Base-by-base conservation (phyloP, 2,329 filamentous ascomycete species). In the Pestalotiopsis sp. region DNA sequence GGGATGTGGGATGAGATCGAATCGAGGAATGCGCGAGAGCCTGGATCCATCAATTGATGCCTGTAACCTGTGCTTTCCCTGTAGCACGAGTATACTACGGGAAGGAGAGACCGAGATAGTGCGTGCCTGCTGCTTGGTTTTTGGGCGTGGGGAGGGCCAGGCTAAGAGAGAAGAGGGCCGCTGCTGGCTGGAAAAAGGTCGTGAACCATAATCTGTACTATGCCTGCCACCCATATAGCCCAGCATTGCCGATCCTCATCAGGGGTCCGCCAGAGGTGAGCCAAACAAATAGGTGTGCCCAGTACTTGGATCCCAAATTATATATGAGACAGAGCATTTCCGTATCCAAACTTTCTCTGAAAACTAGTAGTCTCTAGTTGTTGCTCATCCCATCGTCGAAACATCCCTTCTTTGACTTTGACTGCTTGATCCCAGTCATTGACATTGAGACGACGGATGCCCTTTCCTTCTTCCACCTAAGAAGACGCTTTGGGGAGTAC, bases 91-190 rank as follows among this genome's bases (percentile, higher is more conserved):
- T 26, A 48, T 64, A n/a, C 20, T 39, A 61, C 35, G 38, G 62
- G 62, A 56, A 65, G 62, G 40, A 65, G 40, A 56, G 24, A 5
- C 62, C 62, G 62, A 65, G 62, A 65, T 65, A 65, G 24, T 26
- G 62, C 48, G 24, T 26, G 62, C 48, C 62, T 56, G 30, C 6
- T 52, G 44, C 44, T 52, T 48, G 40, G 40, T 2, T n/a, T 48
- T 14, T 9, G 7, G 17, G 17, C 17, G 44, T 52, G 17, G 14
- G 44, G 44, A 20, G 44, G 14, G 14, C 44, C 40, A n/a, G 44
- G 17, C 20, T 52, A 20, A 20, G 44, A 17, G 44, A 9, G n/a
- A 17, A 20, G 30, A 35, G 26, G 26, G 26, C 26, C 26, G 26
- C 26, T 30, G 26, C 26, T 30, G 26, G 26, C 22, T 58, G 20